Evolutionary conservation across 345 rosid species (phyloP), one percentile per base, ranked within the genome.

Genomic region (Euphorbia pulcherrima): DNA sequence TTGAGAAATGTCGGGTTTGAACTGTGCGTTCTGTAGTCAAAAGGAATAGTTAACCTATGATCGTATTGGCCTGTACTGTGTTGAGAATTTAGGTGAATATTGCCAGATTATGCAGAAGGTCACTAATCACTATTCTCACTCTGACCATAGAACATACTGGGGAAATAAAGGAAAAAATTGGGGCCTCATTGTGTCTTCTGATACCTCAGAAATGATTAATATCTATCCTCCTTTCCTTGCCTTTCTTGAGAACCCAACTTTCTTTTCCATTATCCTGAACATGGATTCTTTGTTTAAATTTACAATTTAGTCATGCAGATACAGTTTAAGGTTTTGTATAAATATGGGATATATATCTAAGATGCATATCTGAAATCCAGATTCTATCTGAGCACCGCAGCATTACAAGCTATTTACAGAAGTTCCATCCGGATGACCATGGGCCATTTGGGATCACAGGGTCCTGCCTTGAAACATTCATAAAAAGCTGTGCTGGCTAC

Each of bases 401-500:
- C 78, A 91, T 94, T 64, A 83, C 77, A 79, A 94, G 92, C 75
- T 88, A 89, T 78, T 83, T 94, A 72, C 97, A 91, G 80, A 91
- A 91, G 84, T 91, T 94, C 75, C 99, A 91, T 81, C 89, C 92
- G 52, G 97, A 94, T 81, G 99, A 94, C 50, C 95, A 89, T 58
- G 97, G 90, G 8, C 97, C 97, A 60, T 94, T 91, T 46, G 97
- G 99, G 69, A 88, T 94, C 72, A 94, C 97, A 47, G 92, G 96
- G 44, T 80, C 87, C 60, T 94, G 99, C 75, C 99, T 89, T 10
- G 97, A 91, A 69, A 94, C 99, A 41, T 94, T 94, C 66, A 94
- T 94, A 71, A 94, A 91, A 80, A 94, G 97, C 73, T 94, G 99
- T 74, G 99, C 99, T 17, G 97, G 97, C 68, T 89, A 94, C 83